Evolutionary conservation across 495 filamentous ascomycete genomes (phyloP).

Genomic region (Penicillium paxilli): DNA sequence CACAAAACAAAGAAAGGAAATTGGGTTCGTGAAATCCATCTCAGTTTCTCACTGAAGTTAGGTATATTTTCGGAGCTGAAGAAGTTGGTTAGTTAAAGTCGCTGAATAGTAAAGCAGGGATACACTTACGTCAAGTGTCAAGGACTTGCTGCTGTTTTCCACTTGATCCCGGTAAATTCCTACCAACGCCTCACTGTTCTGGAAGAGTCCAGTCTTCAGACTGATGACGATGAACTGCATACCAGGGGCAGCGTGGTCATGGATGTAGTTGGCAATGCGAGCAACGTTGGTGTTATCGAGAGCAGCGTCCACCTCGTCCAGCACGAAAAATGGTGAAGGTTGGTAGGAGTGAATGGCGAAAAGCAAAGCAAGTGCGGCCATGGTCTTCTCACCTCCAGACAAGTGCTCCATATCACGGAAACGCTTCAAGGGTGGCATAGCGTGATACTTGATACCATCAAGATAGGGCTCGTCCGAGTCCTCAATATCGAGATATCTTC

Average conservation of each 20-base stretch:
- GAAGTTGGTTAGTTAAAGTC: background rate
- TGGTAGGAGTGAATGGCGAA: constrained; percentile 96
- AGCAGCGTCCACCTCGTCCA: constrained; percentile 97
- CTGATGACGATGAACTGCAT: constrained; percentile 99
- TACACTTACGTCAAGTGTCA: constrained; percentile 90
- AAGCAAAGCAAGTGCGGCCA: constrained; percentile 91
- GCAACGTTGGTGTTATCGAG: constrained; percentile 96
- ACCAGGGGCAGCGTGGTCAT: constrained; percentile 88
- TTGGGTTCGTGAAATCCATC: constrained; percentile 19
- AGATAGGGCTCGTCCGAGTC: constrained; percentile 90
- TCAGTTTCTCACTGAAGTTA: constrained; percentile 16
- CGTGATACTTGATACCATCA: constrained; percentile 94
- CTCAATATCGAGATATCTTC: constrained; percentile 83
- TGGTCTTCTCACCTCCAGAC: constrained; percentile 97
- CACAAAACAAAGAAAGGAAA: constrained; percentile 20
- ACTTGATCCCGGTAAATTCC: constrained; percentile 94
- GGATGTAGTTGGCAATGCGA: constrained; percentile 92
- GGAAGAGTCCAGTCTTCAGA: constrained; percentile 91
- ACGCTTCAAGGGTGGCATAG: constrained; percentile 97
- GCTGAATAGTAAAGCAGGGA: background rate
- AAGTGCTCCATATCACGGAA: constrained; percentile 99
- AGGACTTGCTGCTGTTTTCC: constrained; percentile 80
- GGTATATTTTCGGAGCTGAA: constrained; percentile 49
- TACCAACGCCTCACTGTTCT: constrained; percentile 89
- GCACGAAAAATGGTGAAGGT: constrained; percentile 93